phyloP scores from a whole-genome alignment of 192 early-diverging fungal species.

The Coemansia sp. region DNA sequence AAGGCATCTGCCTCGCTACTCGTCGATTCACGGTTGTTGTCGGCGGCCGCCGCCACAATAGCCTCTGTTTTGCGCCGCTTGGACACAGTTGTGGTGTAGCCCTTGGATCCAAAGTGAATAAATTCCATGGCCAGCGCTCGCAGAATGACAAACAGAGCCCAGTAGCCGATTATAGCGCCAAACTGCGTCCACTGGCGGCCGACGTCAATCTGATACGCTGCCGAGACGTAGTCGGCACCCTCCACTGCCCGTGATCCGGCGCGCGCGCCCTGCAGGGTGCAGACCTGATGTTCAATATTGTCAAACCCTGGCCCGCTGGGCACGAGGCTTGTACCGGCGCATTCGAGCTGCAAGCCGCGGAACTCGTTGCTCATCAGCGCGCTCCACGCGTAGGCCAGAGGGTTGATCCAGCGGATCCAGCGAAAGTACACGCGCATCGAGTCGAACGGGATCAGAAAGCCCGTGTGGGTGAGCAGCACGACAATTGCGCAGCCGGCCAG shows the following conservation, averaged over 20 bases:
- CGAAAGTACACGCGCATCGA: conserved; percentile 65
- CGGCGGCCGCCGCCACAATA: background rate
- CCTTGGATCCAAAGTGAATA: conserved; percentile 59
- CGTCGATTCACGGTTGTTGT: background rate
- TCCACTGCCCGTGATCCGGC: conserved; percentile 56
- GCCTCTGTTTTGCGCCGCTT: conserved; percentile 44
- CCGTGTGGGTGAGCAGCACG: conserved; percentile 48
- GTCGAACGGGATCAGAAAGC: conserved; percentile 58
- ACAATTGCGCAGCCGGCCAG: conserved; percentile 41
- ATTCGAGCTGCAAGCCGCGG: conserved; percentile 30
- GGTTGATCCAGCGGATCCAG: conserved; percentile 71
- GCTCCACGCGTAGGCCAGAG: conserved; percentile 65
- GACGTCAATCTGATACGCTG: conserved; percentile 58
- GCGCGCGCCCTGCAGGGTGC: conserved; percentile 62
- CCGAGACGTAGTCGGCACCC: conserved; percentile 60
- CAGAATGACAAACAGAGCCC: conserved; percentile 30
- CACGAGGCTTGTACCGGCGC: conserved; percentile 35
- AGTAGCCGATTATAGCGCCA: conserved; percentile 54
- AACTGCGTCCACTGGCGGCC: conserved; percentile 60
- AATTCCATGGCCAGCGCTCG: conserved; percentile 58
- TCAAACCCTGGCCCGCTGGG: conserved; percentile 55
- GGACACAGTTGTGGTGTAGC: conserved; percentile 53
- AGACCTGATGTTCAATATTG: conserved; percentile 54
- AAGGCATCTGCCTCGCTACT: background rate
- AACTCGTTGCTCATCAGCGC: conserved; percentile 72